These are phyloP conservation scores for Melaleuca quinquenervia DNA, from an alignment of 345 rosid genomes.

Conservation along the genomic window DNA sequence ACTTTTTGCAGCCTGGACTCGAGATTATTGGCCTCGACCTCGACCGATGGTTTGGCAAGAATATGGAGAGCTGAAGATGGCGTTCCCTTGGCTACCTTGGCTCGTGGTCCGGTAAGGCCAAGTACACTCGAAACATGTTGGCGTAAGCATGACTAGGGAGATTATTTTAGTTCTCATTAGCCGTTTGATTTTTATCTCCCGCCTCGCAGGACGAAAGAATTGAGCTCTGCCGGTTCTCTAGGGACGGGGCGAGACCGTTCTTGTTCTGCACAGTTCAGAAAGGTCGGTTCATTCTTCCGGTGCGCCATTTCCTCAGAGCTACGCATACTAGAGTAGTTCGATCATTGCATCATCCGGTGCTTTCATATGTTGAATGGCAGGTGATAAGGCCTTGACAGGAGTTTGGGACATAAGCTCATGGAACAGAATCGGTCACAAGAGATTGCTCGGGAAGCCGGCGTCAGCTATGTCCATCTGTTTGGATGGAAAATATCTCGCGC, in stretches of 20 bases:
- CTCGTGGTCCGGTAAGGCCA: constrained; percentile 50
- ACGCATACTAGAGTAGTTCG: neutral
- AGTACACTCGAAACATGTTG: neutral
- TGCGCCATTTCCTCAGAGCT: neutral
- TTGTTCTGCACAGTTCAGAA: constrained; percentile 69
- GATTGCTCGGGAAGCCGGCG: constrained; percentile 70
- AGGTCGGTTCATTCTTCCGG: constrained; percentile 17
- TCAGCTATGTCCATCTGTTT: constrained; percentile 70
- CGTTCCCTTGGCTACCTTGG: constrained; percentile 51
- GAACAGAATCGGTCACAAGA: constrained; percentile 85
- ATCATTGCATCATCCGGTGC: neutral
- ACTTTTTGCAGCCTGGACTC: constrained; percentile 61
- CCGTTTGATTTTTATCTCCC: neutral
- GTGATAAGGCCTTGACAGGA: constrained; percentile 48
- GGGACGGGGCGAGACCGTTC: constrained; percentile 91
- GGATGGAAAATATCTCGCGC: constrained; percentile 88
- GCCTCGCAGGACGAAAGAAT: constrained; percentile 62
- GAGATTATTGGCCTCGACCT: constrained; percentile 84
- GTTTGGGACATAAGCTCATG: constrained; percentile 87
- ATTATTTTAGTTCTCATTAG: neutral
- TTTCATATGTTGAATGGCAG: constrained; percentile 22
- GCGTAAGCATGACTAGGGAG: neutral
- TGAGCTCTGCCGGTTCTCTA: constrained; percentile 77
- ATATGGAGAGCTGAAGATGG: constrained; percentile 93
- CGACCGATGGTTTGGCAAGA: constrained; percentile 77